Evolutionary conservation across 164 flowering plant genomes (phyloP).

Genomic region (Berberis vulgaris): DNA sequence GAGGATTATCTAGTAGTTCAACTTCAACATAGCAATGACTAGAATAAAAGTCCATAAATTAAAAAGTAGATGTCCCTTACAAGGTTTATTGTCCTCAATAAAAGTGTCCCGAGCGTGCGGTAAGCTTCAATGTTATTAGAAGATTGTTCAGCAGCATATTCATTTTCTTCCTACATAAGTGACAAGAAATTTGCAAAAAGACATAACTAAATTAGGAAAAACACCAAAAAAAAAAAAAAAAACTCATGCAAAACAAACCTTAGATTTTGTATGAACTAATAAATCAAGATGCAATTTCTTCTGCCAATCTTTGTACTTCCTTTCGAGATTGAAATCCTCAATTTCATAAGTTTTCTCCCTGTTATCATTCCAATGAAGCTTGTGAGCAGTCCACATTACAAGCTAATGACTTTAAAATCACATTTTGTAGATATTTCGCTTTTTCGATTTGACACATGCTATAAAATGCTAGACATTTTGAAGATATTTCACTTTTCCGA

Average conservation of each 20-base stretch:
- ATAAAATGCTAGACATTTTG: neutral
- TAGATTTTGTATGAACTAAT: slow-evolving; percentile 71
- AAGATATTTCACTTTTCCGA: neutral
- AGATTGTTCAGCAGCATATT: slow-evolving; percentile 92
- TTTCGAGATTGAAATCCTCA: slow-evolving; percentile 45
- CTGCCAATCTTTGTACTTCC: slow-evolving; percentile 91
- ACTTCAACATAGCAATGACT: neutral
- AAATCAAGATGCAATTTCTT: slow-evolving; percentile 96
- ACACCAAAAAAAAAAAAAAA: neutral
- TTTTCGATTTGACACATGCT: too few relatives aligned
- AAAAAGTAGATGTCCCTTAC: slow-evolving; percentile 30
- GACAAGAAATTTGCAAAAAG: slow-evolving; percentile 1
- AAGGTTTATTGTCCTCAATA: slow-evolving; percentile 71
- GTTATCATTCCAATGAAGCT: slow-evolving; percentile 6
- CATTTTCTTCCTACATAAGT: slow-evolving; percentile 56
- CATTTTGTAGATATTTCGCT: neutral
- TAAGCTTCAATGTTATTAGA: slow-evolving; percentile 85
- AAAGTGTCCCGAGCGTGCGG: slow-evolving; percentile 59
- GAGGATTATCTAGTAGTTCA: too few relatives aligned
- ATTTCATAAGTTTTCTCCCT: slow-evolving; percentile 63
- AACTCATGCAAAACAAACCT: slow-evolving; percentile 30
- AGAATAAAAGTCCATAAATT: neutral
- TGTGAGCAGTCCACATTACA: neutral
- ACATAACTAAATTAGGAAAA: neutral
- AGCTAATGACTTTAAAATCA: too few relatives aligned